Evolutionary conservation across 2,329 filamentous ascomycete genomes (phyloP).

Genomic region (Orbilia ellipsospora): DNA sequence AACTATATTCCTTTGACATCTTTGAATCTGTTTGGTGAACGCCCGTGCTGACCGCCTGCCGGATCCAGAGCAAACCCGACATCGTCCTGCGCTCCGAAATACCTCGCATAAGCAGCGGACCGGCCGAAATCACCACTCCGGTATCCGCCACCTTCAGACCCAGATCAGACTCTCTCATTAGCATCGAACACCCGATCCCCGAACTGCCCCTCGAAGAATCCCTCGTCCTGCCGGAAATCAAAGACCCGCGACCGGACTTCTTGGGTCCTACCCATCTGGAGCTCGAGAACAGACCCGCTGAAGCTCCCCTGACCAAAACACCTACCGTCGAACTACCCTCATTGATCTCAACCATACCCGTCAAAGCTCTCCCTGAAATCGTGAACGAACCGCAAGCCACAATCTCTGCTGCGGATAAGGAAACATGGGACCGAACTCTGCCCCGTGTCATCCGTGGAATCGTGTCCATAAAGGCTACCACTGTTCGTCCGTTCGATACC

Average conservation of each 20-base stretch:
- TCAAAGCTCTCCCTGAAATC: constrained; percentile 49
- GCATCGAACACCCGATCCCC: constrained; percentile 47
- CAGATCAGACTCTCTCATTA: constrained; percentile 42
- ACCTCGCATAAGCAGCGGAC: constrained; percentile 44
- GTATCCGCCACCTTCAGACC: constrained; percentile 53
- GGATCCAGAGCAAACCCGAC: constrained; percentile 45
- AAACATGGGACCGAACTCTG: constrained; percentile 59
- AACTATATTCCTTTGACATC: too few relatives aligned
- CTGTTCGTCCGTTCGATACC: constrained; percentile 59
- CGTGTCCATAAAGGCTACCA: constrained; percentile 60
- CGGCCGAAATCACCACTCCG: constrained; percentile 51
- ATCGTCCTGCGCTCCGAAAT: constrained; percentile 52
- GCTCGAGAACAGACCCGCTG: constrained; percentile 34
- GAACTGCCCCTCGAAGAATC: constrained; percentile 51
- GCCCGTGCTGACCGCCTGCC: constrained; percentile 1
- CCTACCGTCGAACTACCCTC: constrained; percentile 47
- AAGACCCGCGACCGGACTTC: constrained; percentile 33
- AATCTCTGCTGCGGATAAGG: constrained; percentile 57
- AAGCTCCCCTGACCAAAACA: constrained; percentile 51
- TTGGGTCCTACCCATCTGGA: constrained; percentile 43
- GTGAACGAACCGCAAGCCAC: constrained; percentile 53
- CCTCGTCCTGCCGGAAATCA: constrained; percentile 33
- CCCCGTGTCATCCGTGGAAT: constrained; percentile 59
- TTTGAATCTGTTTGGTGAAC: too few relatives aligned
- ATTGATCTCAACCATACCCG: constrained; percentile 50